Percentiles rank a stretch among this genome's conserved stretches.
phyloP scores from a whole-genome alignment of 2,329 filamentous ascomycete genomes.

The Gaeumannomyces sp. region DNA sequence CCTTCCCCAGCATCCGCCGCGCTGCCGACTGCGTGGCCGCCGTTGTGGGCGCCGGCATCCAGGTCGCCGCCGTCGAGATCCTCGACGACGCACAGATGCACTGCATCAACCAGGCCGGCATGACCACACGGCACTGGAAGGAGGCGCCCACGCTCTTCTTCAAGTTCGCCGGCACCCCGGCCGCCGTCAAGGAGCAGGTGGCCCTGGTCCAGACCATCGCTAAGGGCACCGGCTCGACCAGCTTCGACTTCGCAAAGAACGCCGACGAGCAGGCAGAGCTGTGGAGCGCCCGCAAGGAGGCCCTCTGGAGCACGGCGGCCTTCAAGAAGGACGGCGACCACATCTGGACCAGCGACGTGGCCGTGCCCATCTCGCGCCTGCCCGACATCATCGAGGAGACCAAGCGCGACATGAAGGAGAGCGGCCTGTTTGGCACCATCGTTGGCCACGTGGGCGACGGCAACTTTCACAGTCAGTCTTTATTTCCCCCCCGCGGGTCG shows the following conservation, averaged over 20 bases:
- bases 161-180: slow-evolving; percentile 70
- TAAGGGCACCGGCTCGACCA: slow-evolving; percentile 52
- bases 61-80: slow-evolving; percentile 87
- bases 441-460: slow-evolving; percentile 68
- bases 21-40: slow-evolving; percentile 74
- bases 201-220: slow-evolving; percentile 59
- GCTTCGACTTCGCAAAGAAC: slow-evolving; percentile 71
- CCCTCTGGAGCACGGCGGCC: slow-evolving; percentile 73
- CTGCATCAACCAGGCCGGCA: slow-evolving; percentile 59
- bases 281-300: slow-evolving; percentile 80
- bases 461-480: slow-evolving; percentile 49
- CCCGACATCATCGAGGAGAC: slow-evolving; percentile 74
- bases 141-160: slow-evolving; percentile 76
- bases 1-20: slow-evolving; percentile 52
- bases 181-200: slow-evolving; percentile 73
- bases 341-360: slow-evolving; percentile 83
- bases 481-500: neutral
- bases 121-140: slow-evolving; percentile 60
- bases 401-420: slow-evolving; percentile 63
- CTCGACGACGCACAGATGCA: slow-evolving; percentile 87
- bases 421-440: slow-evolving; percentile 66
- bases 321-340: slow-evolving; percentile 58
- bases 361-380: slow-evolving; percentile 70
- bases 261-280: slow-evolving; percentile 67
- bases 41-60: slow-evolving; percentile 75